Conservation (phyloP, 179 eudicot genomes). For the Camellia oleifera region DNA sequence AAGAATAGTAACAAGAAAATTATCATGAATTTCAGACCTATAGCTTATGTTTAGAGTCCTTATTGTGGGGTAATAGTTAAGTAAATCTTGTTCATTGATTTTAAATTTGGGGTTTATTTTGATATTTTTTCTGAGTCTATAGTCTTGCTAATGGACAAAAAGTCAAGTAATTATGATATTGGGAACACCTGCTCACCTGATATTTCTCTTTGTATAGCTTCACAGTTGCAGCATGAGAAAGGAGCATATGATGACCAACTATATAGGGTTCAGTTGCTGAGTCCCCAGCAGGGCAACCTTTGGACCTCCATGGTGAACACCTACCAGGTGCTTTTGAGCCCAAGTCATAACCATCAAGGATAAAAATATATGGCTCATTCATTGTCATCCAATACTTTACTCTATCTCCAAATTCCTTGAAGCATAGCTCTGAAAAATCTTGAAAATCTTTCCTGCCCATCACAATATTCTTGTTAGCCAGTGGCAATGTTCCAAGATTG, state of each 20-base stretch:
- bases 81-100: too few species aligned
- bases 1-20: too few species aligned
- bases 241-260: conserved; percentile 37
- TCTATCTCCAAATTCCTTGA: conserved; percentile 42
- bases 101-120: too few species aligned
- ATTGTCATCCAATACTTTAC: conserved; percentile 51
- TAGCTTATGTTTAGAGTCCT: too few species aligned
- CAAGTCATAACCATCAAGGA: conserved; percentile 23
- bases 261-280: conserved; percentile 41
- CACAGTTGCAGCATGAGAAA: conserved; percentile 36
- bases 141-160: too few species aligned
- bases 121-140: too few species aligned
- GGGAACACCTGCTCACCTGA: conserved; percentile 21
- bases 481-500: too few species aligned
- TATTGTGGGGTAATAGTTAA: too few species aligned
- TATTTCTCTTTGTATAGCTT: conserved; percentile 33
- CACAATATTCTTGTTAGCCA: not conserved
- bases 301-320: conserved; percentile 32
- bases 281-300: conserved; percentile 34
- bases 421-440: conserved; percentile 41
- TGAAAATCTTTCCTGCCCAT: conserved; percentile 37
- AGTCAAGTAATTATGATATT: not conserved
- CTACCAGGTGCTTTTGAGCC: conserved; percentile 33
- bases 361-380: conserved; percentile 37
- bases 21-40: too few species aligned